phyloP scores from a whole-genome alignment of 164 flowering plant genomes.

The Echeveria elegans region DNA sequence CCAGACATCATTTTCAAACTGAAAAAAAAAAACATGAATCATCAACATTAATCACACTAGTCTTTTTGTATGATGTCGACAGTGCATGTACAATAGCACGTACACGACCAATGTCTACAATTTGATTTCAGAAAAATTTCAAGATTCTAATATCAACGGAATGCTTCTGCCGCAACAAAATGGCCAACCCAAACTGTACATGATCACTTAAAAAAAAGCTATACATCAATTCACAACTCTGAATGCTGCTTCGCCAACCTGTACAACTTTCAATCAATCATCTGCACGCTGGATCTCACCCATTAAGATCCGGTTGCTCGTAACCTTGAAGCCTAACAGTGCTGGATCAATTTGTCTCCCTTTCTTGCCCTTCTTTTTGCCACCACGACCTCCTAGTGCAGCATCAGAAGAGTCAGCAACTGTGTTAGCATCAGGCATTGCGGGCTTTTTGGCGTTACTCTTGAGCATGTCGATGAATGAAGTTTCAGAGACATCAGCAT shows the following conservation, averaged over 20 bases:
- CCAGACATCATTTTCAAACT: too few species aligned
- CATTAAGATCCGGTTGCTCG: conserved; percentile 7
- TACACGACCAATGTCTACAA: too few species aligned
- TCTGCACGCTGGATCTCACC: conserved; percentile 9
- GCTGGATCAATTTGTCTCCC: conserved; percentile 10
- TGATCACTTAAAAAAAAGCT: neutral
- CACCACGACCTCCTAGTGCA: conserved; percentile 23
- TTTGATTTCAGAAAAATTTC: neutral
- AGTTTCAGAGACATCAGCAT: conserved; percentile 52
- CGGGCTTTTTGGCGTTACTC: conserved; percentile 42
- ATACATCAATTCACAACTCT: neutral
- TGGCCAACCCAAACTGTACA: neutral
- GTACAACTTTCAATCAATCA: conserved; percentile 2
- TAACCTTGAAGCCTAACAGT: conserved; percentile 6
- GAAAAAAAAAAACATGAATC: too few species aligned
- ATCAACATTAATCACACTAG: too few species aligned
- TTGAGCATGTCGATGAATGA: conserved; percentile 77
- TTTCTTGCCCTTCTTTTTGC: conserved; percentile 21
- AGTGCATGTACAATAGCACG: too few species aligned
- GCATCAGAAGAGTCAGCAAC: conserved; percentile 30
- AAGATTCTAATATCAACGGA: neutral
- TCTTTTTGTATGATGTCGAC: too few species aligned
- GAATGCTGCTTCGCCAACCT: neutral
- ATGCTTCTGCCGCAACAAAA: neutral
- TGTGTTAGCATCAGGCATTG: conserved; percentile 16